Evolutionary conservation across 2,329 filamentous ascomycete genomes (phyloP).

Genomic region (Colletotrichum eremochloae): DNA sequence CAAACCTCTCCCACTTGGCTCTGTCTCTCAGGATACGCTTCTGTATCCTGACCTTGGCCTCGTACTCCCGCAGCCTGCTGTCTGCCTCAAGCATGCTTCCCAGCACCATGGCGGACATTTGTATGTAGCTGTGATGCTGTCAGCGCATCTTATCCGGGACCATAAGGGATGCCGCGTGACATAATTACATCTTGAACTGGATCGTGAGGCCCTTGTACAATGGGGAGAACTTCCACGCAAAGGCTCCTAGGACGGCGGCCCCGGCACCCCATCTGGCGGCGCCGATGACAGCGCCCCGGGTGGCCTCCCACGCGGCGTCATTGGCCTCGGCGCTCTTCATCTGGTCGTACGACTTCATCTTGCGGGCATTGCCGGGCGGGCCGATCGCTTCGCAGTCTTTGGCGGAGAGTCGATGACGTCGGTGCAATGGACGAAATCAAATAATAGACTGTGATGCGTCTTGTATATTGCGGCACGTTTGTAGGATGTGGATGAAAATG

Average conservation of each 20-base stretch:
- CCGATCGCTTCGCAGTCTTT: not conserved
- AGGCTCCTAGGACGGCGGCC: constrained; percentile 70
- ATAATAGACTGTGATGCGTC: not conserved
- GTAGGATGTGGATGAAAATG: not conserved
- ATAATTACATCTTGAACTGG: constrained; percentile 82
- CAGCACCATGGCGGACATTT: constrained; percentile 89
- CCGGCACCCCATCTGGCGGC: constrained; percentile 81
- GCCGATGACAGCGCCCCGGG: constrained; percentile 74
- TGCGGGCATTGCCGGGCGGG: constrained; percentile 33
- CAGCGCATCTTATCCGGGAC: constrained; percentile 9
- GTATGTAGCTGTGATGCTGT: constrained; percentile 73
- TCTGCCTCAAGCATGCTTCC: constrained; percentile 85
- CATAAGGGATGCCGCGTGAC: not conserved
- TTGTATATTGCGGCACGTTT: not conserved
- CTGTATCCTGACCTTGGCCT: constrained; percentile 74
- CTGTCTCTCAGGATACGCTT: constrained; percentile 73
- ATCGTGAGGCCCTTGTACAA: constrained; percentile 79
- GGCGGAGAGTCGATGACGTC: constrained; percentile 35
- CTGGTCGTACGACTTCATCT: constrained; percentile 67
- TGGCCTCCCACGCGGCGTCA: constrained; percentile 79
- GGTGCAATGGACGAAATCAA: not conserved
- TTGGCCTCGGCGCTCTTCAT: constrained; percentile 76
- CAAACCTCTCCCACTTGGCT: constrained; percentile 77
- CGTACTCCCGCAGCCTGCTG: constrained; percentile 74
- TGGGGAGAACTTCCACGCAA: constrained; percentile 75